Base-by-base conservation (phyloP, 371 early-diverging fungal genomes). In the Funneliformis caledonium region DNA sequence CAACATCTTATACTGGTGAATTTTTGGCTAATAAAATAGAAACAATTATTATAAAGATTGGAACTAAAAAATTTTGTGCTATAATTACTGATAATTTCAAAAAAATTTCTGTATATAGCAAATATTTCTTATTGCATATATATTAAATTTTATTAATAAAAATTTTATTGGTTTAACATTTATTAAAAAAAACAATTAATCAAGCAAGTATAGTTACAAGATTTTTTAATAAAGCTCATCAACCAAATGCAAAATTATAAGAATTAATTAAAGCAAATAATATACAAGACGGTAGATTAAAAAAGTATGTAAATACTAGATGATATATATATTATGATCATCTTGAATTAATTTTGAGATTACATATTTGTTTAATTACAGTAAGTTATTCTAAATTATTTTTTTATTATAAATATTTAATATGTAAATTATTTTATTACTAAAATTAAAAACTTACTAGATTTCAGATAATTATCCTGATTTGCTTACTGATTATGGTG, bases 271-370 rank as follows among this genome's bases (percentile, higher is more conserved):
- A 37, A 37, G 37, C 37, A 37, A 37, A 37, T 37, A 37, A 37
- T 37, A 2, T 37, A 37, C 37, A 72, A 52, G 52, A 16, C 3
- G 72, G 72, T 31, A 14, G 52, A 19, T 12, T 72, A 2, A 52
- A 72, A 52, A 47, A 72, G 31, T 72, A 3, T 22, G 52, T 72
- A 9, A 31, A 50, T 31, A 72, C 72, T 14, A 22, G 19, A 12
- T 72, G 14, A 12, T 12, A 72, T 72, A 72, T 33, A 50, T 31
- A 11, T 10, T 72, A 72, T 72, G 14, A 72, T 50, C 31, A 33
- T 72, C 8, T 72, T 19, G 14, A n/a, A 8, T 72, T 9, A 37
- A 37, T 37, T 37, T 37, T 1, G 37, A 37, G 37, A 37, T 37
- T 37, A 37, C 37, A 2, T 37, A 37, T 37, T 37, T 37, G 37